Evolutionary conservation across 140 eudicot genomes (phyloP).

Genomic region (Erigeron philadelphicus): DNA sequence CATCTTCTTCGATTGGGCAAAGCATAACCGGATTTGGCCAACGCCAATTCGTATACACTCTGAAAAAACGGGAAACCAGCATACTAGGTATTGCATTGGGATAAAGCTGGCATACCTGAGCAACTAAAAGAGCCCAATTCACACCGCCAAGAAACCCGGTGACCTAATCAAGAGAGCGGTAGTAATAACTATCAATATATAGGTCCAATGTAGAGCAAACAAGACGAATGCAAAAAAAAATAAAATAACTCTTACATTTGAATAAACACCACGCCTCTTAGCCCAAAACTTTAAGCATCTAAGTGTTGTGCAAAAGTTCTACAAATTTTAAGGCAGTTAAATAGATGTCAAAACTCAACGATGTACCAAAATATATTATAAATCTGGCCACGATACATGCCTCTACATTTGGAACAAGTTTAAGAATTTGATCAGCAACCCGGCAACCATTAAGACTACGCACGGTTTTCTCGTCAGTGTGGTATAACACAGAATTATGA

Average conservation of each 20-base stretch:
- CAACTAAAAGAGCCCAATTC: conserved; percentile 83
- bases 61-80: conserved; percentile 80
- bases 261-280: conserved; percentile 73
- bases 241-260: conserved; percentile 54
- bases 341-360: conserved; percentile 26
- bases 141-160: conserved; percentile 87
- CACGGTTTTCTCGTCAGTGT: conserved; percentile 64
- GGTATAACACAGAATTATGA: conserved; percentile 46
- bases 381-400: conserved; percentile 32
- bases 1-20: conserved; percentile 61
- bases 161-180: conserved; percentile 36
- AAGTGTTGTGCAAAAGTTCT: conserved; percentile 73
- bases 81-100: conserved; percentile 90
- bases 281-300: conserved; percentile 88
- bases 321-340: conserved; percentile 21
- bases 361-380: not conserved
- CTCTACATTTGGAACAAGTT: conserved; percentile 83
- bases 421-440: conserved; percentile 85
- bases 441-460: conserved; percentile 83
- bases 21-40: conserved; percentile 94
- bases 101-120: conserved; percentile 83
- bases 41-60: conserved; percentile 76
- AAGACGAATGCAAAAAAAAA: not conserved
- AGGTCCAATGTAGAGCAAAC: not conserved
- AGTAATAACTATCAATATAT: not conserved